These are phyloP conservation scores for Stentor coeruleus DNA, from an alignment of 73 alveolate genomes.

Conservation along the genomic window DNA sequence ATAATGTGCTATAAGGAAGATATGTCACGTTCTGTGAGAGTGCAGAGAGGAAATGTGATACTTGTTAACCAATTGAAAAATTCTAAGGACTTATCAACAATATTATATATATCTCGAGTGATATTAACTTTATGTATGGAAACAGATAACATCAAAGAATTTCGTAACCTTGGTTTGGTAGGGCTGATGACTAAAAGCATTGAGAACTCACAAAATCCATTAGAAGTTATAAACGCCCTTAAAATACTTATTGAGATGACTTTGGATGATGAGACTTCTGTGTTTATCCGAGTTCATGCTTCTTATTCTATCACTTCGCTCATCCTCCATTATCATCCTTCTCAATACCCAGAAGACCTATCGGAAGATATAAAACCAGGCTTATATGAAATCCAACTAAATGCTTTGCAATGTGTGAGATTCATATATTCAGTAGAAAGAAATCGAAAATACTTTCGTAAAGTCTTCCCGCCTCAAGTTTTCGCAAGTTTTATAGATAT, in stretches of 20 bases:
- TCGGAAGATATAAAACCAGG: slow-evolving; percentile 29
- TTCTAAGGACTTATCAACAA: slow-evolving; percentile 35
- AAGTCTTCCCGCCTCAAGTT: slow-evolving; percentile 40
- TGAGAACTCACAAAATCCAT: slow-evolving; percentile 26
- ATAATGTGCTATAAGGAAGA: slow-evolving; percentile 40
- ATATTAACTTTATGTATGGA: slow-evolving; percentile 45
- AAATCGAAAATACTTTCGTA: slow-evolving; percentile 39
- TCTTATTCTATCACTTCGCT: slow-evolving; percentile 41
- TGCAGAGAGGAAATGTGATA: slow-evolving; percentile 30
- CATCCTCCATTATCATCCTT: slow-evolving; percentile 26
- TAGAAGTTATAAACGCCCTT: slow-evolving; percentile 37
- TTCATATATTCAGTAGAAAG: slow-evolving; percentile 43
- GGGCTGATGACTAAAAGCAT: slow-evolving; percentile 39
- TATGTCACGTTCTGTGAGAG: slow-evolving; percentile 27
- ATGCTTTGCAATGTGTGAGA: slow-evolving; percentile 24
- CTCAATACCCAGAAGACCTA: slow-evolving; percentile 12
- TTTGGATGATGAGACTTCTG: slow-evolving; percentile 51
- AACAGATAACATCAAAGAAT: slow-evolving; percentile 50
- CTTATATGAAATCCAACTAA: slow-evolving; percentile 28
- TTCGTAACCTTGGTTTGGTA: slow-evolving; percentile 43
- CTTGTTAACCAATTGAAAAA: slow-evolving; percentile 35
- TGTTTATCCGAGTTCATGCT: slow-evolving; percentile 56
- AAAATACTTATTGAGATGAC: slow-evolving; percentile 48
- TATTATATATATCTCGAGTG: slow-evolving; percentile 41
- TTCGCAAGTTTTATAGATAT: slow-evolving; percentile 78